phyloP scores from a whole-genome alignment of 2,329 filamentous ascomycete species.

The Phaeophleospora eucalypticola region DNA sequence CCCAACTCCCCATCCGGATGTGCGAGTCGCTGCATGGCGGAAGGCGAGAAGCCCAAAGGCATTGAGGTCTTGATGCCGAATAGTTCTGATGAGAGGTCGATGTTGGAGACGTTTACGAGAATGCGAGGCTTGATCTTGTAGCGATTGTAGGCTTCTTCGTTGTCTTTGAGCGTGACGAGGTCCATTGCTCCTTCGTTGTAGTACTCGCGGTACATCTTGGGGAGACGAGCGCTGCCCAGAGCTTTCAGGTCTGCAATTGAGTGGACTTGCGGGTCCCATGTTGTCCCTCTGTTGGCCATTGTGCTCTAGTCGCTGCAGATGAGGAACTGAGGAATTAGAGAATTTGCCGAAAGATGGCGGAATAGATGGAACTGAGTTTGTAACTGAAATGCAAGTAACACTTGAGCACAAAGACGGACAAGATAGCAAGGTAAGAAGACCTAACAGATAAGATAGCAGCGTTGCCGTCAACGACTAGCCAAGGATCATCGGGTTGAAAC shows the following conservation, averaged over 20 bases:
- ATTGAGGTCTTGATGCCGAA: slow-evolving; percentile 43
- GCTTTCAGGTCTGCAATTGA: slow-evolving; percentile 13
- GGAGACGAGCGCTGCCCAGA: slow-evolving; percentile 12
- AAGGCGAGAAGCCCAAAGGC: slow-evolving; percentile 51
- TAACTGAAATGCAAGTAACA: no score
- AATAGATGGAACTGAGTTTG: no score
- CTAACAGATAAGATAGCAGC: no score
- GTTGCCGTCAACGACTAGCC: no score
- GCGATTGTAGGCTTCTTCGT: slow-evolving; percentile 49
- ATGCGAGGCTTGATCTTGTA: slow-evolving; percentile 39
- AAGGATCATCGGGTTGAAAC: no score
- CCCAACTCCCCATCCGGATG: slow-evolving; percentile 51
- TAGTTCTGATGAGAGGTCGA: slow-evolving; percentile 40
- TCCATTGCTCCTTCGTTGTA: slow-evolving; percentile 35
- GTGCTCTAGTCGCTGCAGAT: no score
- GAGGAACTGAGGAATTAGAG: no score
- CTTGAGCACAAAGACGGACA: no score
- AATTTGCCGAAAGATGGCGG: no score
- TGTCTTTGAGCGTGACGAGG: slow-evolving; percentile 40
- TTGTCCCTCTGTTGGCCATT: slow-evolving; percentile 13
- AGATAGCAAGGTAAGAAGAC: no score
- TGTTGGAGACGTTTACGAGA: slow-evolving; percentile 36
- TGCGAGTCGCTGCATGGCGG: slow-evolving; percentile 51
- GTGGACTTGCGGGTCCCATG: slow-evolving; percentile 15
- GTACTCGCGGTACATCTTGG: slow-evolving; percentile 27